phyloP scores from a whole-genome alignment of 139 green algal genomes.

The Auxenochlorella protothecoides region DNA sequence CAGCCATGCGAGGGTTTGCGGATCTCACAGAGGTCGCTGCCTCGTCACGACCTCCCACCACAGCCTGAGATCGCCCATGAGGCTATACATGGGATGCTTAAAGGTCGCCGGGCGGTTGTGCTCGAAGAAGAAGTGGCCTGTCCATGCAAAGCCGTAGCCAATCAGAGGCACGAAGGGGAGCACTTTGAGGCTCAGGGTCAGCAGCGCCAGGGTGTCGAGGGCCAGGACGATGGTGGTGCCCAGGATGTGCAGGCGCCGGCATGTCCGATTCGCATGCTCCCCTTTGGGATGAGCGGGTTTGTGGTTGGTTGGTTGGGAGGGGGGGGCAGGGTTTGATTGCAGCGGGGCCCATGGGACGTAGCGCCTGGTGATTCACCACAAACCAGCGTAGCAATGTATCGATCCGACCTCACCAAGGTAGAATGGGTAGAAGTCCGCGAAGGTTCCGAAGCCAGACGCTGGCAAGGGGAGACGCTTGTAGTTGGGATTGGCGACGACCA shows the following conservation, averaged over 20 bases:
- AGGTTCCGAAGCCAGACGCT: not conserved
- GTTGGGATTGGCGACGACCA: too few species aligned
- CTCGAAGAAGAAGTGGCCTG: constrained; percentile 19
- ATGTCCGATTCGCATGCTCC: constrained; percentile 17
- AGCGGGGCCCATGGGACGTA: too few species aligned
- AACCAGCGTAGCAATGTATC: not conserved
- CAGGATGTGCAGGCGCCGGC: constrained; percentile 17
- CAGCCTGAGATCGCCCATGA: constrained; percentile 7
- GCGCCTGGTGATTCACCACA: too few species aligned
- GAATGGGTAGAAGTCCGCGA: constrained; percentile 12
- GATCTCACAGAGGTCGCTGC: not conserved
- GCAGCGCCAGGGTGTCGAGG: not conserved
- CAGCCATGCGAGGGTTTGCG: not conserved
- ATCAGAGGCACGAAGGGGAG: constrained; percentile 2
- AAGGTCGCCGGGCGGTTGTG: constrained; percentile 19
- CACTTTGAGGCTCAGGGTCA: not conserved
- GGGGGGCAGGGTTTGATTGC: not conserved
- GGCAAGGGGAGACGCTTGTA: too few species aligned
- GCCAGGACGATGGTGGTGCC: constrained; percentile 10
- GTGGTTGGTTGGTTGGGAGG: not conserved
- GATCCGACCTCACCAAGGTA: constrained; percentile 9
- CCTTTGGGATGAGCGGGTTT: not conserved
- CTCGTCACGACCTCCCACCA: constrained; percentile 2
- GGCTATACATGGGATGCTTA: constrained; percentile 9
- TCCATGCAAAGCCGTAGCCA: constrained; percentile 17